phyloP scores from a whole-genome alignment of 331 rosid species.

The Malus hybrid region DNA sequence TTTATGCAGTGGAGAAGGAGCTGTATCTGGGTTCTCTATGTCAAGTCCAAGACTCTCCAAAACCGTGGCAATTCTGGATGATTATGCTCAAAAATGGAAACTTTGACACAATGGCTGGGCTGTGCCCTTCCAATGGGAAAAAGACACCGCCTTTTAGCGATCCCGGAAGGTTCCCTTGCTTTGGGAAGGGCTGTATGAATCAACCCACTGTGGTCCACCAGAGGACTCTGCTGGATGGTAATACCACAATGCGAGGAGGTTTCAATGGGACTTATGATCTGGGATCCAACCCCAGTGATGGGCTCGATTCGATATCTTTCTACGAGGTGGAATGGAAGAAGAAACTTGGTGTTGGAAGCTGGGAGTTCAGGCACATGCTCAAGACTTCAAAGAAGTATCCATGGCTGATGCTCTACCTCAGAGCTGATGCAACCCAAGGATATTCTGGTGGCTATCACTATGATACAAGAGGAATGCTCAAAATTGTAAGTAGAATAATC shows the following conservation, averaged over 20 bases:
- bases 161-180: constrained; percentile 65
- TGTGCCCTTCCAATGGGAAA: constrained; percentile 61
- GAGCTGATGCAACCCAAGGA: constrained; percentile 82
- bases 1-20: constrained; percentile 68
- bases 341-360: constrained; percentile 57
- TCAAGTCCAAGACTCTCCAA: constrained; percentile 47
- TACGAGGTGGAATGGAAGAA: constrained; percentile 79
- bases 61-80: constrained; percentile 91
- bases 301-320: constrained; percentile 33
- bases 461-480: constrained; percentile 82
- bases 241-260: constrained; percentile 39
- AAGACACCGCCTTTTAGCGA: constrained; percentile 39
- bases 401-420: constrained; percentile 80
- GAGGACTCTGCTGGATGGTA: constrained; percentile 27
- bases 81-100: constrained; percentile 83
- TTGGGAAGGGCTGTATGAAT: constrained; percentile 76
- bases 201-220: constrained; percentile 57
- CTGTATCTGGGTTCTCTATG: constrained; percentile 57
- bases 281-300: constrained; percentile 26
- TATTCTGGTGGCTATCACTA: constrained; percentile 89
- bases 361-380: constrained; percentile 60
- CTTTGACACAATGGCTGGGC: constrained; percentile 49
- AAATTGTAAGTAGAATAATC: constrained; percentile 37
- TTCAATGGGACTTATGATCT: constrained; percentile 71
- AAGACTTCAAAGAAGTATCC: constrained; percentile 76